A percentile compares a stretch with the other conserved stretches of the same genome.
These are phyloP conservation scores for Aspergillus novoparasiticus DNA, from an alignment of 2,329 filamentous ascomycete genomes.

Conservation along the genomic window DNA sequence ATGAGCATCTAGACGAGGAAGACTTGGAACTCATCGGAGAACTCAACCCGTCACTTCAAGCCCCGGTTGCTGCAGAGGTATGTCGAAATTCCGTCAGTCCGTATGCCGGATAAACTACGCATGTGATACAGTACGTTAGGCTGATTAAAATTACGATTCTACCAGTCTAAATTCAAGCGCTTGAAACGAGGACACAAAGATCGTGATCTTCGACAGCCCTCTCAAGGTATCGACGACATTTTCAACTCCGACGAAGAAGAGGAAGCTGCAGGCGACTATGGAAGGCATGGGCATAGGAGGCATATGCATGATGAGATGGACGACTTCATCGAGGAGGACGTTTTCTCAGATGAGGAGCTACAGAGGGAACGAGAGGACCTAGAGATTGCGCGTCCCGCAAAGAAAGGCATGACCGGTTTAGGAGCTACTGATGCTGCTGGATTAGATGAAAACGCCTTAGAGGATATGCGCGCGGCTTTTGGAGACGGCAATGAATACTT, in stretches of 20 bases:
- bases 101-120: not conserved
- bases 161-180: constrained; percentile 87
- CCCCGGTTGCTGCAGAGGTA: constrained; percentile 71
- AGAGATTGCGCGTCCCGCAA: constrained; percentile 80
- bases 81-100: constrained; percentile 25
- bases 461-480: constrained; percentile 96
- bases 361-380: constrained; percentile 79
- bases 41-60: constrained; percentile 70
- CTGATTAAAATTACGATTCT: constrained; percentile 10
- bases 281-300: constrained; percentile 53
- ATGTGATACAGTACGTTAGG: constrained; percentile 6
- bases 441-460: constrained; percentile 86
- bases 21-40: constrained; percentile 94
- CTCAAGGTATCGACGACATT: constrained; percentile 82
- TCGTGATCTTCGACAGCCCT: constrained; percentile 56
- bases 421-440: constrained; percentile 77
- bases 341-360: constrained; percentile 80
- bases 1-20: constrained; percentile 85
- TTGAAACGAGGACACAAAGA: constrained; percentile 88
- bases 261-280: constrained; percentile 54
- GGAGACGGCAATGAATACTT: constrained; percentile 94
- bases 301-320: constrained; percentile 78
- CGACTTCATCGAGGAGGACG: constrained; percentile 97
- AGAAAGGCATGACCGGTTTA: constrained; percentile 67
- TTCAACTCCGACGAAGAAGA: constrained; percentile 94